These are phyloP conservation scores for Eragrostis nindensis DNA, from an alignment of 176 grass and related monocot genomes.

Conservation along the genomic window DNA sequence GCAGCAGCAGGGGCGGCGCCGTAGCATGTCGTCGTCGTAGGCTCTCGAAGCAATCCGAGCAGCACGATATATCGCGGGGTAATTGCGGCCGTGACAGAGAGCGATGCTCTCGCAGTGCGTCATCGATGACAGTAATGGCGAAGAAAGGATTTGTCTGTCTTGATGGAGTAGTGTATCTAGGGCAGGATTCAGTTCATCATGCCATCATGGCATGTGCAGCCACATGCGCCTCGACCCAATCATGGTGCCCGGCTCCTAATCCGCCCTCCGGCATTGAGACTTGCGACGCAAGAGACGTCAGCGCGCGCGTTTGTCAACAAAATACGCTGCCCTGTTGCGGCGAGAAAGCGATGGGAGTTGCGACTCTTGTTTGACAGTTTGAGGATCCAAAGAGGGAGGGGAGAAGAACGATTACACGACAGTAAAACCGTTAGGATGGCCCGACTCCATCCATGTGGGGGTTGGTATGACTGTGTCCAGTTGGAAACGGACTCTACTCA, in stretches of 20 bases:
- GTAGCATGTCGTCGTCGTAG: too few relatives aligned
- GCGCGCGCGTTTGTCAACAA: slow-evolving; percentile 20
- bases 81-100: neutral
- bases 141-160: neutral
- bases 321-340: slow-evolving; percentile 13
- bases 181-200: slow-evolving; percentile 42
- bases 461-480: too few relatives aligned
- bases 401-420: neutral
- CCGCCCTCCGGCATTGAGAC: slow-evolving; percentile 33
- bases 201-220: slow-evolving; percentile 67
- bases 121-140: slow-evolving; percentile 37
- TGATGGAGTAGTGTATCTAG: slow-evolving; percentile 12
- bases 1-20: neutral
- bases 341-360: slow-evolving; percentile 1
- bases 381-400: too few relatives aligned
- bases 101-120: too few relatives aligned
- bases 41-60: neutral
- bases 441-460: neutral
- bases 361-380: neutral
- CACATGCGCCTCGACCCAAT: slow-evolving; percentile 54
- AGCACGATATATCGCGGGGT: neutral
- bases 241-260: neutral
- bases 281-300: slow-evolving; percentile 41
- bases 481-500: too few relatives aligned
- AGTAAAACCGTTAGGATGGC: neutral